A percentile compares a stretch with the other conserved stretches of the same genome.
These are phyloP conservation scores for Colletotrichum musae DNA, from an alignment of 2,329 filamentous ascomycete species.

Conservation along the genomic window DNA sequence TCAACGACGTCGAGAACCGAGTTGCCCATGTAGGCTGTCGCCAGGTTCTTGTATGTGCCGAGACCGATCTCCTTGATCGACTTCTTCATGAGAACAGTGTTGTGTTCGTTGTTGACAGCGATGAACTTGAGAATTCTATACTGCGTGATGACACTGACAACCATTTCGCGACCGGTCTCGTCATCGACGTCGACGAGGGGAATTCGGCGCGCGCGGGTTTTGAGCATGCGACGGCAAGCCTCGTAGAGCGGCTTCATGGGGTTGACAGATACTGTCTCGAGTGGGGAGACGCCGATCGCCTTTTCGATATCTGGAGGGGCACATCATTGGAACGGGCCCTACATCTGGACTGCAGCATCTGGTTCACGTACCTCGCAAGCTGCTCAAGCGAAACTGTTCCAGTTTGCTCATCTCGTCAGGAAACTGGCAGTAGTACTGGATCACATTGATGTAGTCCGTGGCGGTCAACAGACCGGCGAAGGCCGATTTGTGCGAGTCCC, in stretches of 20 bases:
- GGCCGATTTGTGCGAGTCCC: conserved; percentile 93
- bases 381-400: conserved; percentile 93
- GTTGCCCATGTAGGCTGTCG: conserved; percentile 89
- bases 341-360: background rate
- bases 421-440: conserved; percentile 99
- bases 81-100: conserved; percentile 91
- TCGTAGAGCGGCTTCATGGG: conserved; percentile 93
- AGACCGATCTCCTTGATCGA: conserved; percentile 86
- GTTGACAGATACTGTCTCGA: conserved; percentile 97
- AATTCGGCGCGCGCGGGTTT: conserved; percentile 92
- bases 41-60: conserved; percentile 86
- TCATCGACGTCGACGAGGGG: conserved; percentile 94
- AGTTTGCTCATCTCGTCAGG: conserved; percentile 91
- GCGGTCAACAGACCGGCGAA: conserved; percentile 96
- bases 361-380: conserved; percentile 80
- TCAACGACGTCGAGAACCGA: conserved; percentile 96
- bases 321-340: conserved; percentile 27
- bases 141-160: conserved; percentile 97
- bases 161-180: conserved; percentile 91
- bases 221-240: conserved; percentile 93
- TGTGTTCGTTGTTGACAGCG: conserved; percentile 88
- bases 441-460: conserved; percentile 98
- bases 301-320: conserved; percentile 85
- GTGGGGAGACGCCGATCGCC: conserved; percentile 89
- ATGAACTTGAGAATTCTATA: conserved; percentile 99